Percentiles rank a stretch among this genome's conserved stretches.
Evolutionary conservation across 2,329 filamentous ascomycete genomes (phyloP).

Genomic region (Sporothrix euskadiensis): DNA sequence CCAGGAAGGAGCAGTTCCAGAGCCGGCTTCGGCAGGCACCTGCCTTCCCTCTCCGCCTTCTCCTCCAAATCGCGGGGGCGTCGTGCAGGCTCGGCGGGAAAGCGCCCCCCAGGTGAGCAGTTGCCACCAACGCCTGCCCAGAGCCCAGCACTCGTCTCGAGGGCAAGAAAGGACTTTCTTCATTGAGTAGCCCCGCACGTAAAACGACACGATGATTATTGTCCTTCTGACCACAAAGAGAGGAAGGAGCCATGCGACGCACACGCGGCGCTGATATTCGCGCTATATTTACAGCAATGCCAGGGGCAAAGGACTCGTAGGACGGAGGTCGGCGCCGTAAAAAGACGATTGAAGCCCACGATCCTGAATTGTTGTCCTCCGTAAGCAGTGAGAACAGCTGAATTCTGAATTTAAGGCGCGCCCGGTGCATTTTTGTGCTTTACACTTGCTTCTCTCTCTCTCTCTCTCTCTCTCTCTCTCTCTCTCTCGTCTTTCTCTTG

Average conservation of each 20-base stretch:
- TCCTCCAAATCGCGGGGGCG: constrained; percentile 6
- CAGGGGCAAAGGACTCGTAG: background rate
- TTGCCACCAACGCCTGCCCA: background rate
- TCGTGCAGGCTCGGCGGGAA: background rate
- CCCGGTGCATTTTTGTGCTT: background rate
- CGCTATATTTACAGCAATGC: constrained; percentile 7
- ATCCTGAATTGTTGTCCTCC: background rate
- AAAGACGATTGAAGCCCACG: background rate
- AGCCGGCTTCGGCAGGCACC: constrained; percentile 18
- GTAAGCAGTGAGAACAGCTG: background rate
- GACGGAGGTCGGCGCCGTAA: background rate
- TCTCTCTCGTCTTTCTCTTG: background rate
- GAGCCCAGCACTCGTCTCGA: constrained; percentile 6
- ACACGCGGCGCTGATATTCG: background rate
- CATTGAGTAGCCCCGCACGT: constrained; percentile 26
- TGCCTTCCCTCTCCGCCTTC: background rate
- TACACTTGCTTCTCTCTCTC: background rate
- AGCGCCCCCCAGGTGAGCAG: background rate
- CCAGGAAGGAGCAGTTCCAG: constrained; percentile 14
- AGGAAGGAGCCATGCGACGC: constrained; percentile 1
- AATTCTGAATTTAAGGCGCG: too few species aligned
- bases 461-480: background rate
- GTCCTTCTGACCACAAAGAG: background rate
- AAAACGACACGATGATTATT: background rate
- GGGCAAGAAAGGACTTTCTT: constrained; percentile 21